A percentile compares a stretch with the other conserved stretches of the same genome.
Conservation (phyloP, 2,329 filamentous ascomycete species). For the Colletotrichum sp. region DNA sequence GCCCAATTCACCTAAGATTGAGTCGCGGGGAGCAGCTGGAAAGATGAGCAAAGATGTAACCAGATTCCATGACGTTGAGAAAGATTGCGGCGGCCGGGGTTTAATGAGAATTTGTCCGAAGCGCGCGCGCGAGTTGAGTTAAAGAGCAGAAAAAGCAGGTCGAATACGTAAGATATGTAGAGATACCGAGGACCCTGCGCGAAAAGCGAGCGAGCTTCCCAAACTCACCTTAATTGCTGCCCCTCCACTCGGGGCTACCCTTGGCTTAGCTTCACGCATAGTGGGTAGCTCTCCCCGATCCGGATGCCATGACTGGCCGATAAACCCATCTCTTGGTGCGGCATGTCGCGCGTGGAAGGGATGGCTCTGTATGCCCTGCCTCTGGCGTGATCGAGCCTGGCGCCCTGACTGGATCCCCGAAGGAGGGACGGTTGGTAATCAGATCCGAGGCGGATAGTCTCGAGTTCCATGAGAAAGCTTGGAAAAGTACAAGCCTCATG, state of each 20-base stretch:
- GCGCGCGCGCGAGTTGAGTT: slow-evolving; percentile 10
- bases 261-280: slow-evolving; percentile 15
- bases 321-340: slow-evolving; percentile 9
- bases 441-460: slow-evolving; percentile 4
- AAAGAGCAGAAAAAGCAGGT: slow-evolving; percentile 4
- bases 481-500: background rate
- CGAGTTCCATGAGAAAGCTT: background rate
- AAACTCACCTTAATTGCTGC: slow-evolving; percentile 18
- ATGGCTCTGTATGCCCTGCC: slow-evolving; percentile 17
- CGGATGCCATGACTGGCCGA: slow-evolving; percentile 12
- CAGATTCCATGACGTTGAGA: slow-evolving; percentile 18
- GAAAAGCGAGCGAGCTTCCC: slow-evolving; percentile 7
- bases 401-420: slow-evolving; percentile 2
- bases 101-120: slow-evolving; percentile 3
- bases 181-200: slow-evolving; percentile 20
- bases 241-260: slow-evolving; percentile 18
- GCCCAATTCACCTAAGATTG: background rate
- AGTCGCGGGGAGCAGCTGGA: slow-evolving; percentile 3
- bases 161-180: slow-evolving; percentile 21
- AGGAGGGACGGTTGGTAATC: slow-evolving; percentile 17
- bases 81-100: background rate
- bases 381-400: slow-evolving; percentile 23
- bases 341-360: slow-evolving; percentile 15
- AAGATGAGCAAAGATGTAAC: background rate
- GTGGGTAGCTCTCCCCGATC: slow-evolving; percentile 17